Evolutionary conservation across 306 rosid genomes (phyloP).

Genomic region (Glycine latifolia): DNA sequence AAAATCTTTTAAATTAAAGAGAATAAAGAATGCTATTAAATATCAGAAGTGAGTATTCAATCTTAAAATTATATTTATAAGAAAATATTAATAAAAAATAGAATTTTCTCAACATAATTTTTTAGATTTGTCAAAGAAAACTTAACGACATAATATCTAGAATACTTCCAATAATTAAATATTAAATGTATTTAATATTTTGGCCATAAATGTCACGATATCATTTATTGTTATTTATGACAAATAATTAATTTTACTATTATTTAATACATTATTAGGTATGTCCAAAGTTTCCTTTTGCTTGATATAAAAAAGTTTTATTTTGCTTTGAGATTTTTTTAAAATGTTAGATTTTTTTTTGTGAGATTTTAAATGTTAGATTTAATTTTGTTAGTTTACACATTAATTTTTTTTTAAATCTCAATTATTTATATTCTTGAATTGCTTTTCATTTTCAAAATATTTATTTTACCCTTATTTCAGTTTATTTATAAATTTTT

Average conservation of each 20-base stretch:
- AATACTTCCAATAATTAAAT: too few species aligned
- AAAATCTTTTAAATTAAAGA: too few species aligned
- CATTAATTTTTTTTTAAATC: not conserved
- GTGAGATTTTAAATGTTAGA: not conserved
- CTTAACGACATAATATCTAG: too few species aligned
- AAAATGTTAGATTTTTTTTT: not conserved
- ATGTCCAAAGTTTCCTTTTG: not conserved
- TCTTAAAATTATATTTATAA: too few species aligned
- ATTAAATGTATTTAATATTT: not conserved
- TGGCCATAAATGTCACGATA: not conserved
- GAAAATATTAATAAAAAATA: too few species aligned
- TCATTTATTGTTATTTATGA: not conserved
- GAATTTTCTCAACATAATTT: too few species aligned
- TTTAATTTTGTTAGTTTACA: not conserved
- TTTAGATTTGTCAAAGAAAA: too few species aligned
- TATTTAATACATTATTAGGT: not conserved
- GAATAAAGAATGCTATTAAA: too few species aligned
- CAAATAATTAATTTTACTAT: not conserved
- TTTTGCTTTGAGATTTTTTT: not conserved
- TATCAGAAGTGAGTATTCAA: too few species aligned
- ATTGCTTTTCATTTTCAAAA: not conserved
- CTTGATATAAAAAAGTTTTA: not conserved
- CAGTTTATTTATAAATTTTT: not conserved
- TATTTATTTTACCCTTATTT: not conserved
- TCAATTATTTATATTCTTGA: not conserved